A percentile compares a stretch with the other conserved stretches of the same genome.
phyloP scores from a whole-genome alignment of 805 yeast genomes.

The Wickerhamomyces bisporus region DNA sequence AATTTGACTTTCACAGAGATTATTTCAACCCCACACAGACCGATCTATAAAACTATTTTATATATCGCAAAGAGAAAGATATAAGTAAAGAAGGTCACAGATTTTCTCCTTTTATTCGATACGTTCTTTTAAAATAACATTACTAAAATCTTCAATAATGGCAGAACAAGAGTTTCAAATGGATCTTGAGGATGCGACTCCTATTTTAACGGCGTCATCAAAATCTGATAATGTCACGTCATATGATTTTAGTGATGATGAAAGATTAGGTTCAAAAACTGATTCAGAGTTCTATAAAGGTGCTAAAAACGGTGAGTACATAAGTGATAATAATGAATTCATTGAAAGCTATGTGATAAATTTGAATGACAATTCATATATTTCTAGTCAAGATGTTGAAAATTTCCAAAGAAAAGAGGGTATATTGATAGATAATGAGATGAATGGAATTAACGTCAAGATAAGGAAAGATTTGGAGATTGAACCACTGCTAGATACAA shows the following conservation, averaged over 20 bases:
- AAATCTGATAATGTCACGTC: neutral
- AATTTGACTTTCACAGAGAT: no score
- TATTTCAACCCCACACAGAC: no score
- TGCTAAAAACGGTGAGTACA: constrained; percentile 3
- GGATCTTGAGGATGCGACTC: constrained; percentile 9
- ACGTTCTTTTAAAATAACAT: no score
- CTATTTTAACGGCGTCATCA: neutral
- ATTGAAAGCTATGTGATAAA: neutral
- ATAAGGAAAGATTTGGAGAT: constrained; percentile 19
- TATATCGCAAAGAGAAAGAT: no score
- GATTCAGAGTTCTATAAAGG: constrained; percentile 5
- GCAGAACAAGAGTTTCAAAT: constrained; percentile 11
- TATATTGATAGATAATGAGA: neutral
- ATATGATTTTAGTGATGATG: constrained; percentile 16
- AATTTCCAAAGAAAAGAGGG: constrained; percentile 4
- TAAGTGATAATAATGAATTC: neutral
- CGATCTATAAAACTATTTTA: no score
- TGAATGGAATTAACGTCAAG: constrained; percentile 3
- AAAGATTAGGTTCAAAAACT: constrained; percentile 7
- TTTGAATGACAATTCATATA: neutral
- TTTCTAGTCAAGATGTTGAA: neutral
- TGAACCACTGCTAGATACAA: constrained; percentile 20
- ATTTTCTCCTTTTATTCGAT: no score
- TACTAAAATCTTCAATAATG: no score
- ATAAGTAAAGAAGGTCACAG: no score